phyloP scores from a whole-genome alignment of 352 stramenopile genomes.

The Phytophthora pluvialis region DNA sequence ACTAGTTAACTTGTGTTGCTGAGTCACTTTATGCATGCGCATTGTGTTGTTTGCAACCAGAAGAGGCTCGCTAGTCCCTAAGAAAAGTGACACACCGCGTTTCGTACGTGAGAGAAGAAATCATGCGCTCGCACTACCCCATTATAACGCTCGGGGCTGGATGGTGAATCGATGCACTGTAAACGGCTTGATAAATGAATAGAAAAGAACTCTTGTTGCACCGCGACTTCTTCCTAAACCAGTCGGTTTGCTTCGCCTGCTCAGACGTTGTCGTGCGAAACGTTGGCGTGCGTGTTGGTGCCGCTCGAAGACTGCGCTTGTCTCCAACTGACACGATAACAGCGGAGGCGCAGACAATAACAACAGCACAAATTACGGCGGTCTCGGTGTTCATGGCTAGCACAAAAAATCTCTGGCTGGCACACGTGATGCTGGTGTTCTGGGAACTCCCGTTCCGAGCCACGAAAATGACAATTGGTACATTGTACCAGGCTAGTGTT shows the following conservation, averaged over 20 bases:
- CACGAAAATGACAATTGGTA: neutral
- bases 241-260: neutral
- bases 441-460: neutral
- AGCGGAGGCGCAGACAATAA: neutral
- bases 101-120: no score
- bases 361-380: neutral
- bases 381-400: neutral
- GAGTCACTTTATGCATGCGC: no score
- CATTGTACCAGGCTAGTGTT: neutral
- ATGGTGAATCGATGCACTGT: neutral
- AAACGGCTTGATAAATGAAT: slow-evolving; percentile 11
- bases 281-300: neutral
- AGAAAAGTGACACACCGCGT: no score
- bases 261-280: neutral
- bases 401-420: neutral
- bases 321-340: neutral
- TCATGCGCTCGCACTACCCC: no score
- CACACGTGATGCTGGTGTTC: neutral
- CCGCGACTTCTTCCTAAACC: slow-evolving; percentile 21
- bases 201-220: slow-evolving; percentile 19
- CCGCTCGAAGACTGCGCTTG: neutral
- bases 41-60: no score
- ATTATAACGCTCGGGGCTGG: no score
- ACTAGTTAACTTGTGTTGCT: no score
- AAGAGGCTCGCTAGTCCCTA: no score